Evolutionary conservation across 495 filamentous ascomycete species (phyloP), one percentile per base, ranked within the genome.

Genomic region (Xylona heveae): DNA sequence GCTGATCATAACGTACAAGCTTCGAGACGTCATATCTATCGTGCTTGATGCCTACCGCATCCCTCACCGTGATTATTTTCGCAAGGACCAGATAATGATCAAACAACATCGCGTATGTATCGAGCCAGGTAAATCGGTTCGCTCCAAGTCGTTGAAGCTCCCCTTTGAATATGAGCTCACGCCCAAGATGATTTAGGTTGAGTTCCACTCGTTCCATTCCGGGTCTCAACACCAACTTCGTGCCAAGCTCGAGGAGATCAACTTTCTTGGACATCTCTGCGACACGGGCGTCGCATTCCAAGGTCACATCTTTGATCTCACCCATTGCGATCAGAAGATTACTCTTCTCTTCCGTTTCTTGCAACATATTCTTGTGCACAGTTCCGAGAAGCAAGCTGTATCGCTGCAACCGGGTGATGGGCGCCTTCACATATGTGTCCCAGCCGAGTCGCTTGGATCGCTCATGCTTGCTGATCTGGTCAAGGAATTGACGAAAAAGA

Each of bases 11-110:
- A 41, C 73, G 56, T 55, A 76, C 73, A 52, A 88, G 57, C 53
- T 90, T 88, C 2, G 84, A 94, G 7, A 99, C 84, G 51, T 99
- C 88, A 37, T 84, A 99, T 42, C 70, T 73, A 54, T 85, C 85
- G 30, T 75, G 73, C 42, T 77, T 83, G 34, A 65, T 59, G 3
- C 68, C 65, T 24, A 64, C 51, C 15, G 59, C 58, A 38, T 91
- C 81, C 38, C 71, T 62, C 14, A 68, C 58, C 3, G 61, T 51
- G 15, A 83, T 62, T 4, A 66, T 62, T 55, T 99, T 99, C 9
- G 88, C 78, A 30, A 99, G 54, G 24, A 99, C 81, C 15, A 99
- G 59, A 46, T 93, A 99, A 51, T 99, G 82, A 41, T 99, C 88
- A 42, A 99, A 93, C 1, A 99, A 63, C 26, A 99, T 66, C 6